These are phyloP conservation scores for Cladorrhinum sp. DNA, from an alignment of 2,329 filamentous ascomycete species.

Conservation along the genomic window DNA sequence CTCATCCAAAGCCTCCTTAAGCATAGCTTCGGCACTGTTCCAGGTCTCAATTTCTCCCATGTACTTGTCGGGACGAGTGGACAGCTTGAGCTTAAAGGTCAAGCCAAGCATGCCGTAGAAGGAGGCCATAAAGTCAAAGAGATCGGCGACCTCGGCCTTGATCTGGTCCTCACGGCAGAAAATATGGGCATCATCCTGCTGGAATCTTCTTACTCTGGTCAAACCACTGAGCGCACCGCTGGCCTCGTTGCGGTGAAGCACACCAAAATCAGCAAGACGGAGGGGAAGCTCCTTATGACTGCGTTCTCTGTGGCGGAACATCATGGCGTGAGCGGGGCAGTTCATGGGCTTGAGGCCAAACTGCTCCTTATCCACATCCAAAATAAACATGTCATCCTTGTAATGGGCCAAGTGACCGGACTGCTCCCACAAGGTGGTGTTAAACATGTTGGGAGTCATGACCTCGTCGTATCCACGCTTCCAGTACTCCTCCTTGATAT, in stretches of 20 bases:
- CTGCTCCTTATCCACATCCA: conserved; percentile 76
- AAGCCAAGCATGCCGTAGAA: conserved; percentile 80
- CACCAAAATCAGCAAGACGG: conserved; percentile 92
- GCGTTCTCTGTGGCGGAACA: conserved; percentile 46
- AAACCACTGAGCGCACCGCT: conserved; percentile 88
- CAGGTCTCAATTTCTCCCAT: conserved; percentile 84
- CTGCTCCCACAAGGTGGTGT: conserved; percentile 86
- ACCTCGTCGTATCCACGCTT: conserved; percentile 94
- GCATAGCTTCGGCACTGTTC: conserved; percentile 80
- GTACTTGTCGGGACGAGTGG: conserved; percentile 83
- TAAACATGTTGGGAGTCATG: conserved; percentile 95
- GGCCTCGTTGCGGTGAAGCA: conserved; percentile 91
- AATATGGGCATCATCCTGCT: conserved; percentile 95
- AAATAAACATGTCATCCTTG: conserved; percentile 83
- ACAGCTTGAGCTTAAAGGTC: conserved; percentile 91
- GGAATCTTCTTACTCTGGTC: conserved; percentile 88
- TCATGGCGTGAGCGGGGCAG: conserved; percentile 59
- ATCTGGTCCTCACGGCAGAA: conserved; percentile 85
- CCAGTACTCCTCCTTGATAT: conserved; percentile 85
- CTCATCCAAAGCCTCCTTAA: conserved; percentile 74
- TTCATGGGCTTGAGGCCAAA: conserved; percentile 92
- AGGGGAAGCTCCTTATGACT: conserved; percentile 89
- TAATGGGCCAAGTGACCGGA: conserved; percentile 95
- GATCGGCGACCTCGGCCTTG: conserved; percentile 68
- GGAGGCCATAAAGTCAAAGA: conserved; percentile 82